Base-by-base conservation (phyloP, 192 early-diverging fungal species). In the Rhizoclosmatium globosum region DNA sequence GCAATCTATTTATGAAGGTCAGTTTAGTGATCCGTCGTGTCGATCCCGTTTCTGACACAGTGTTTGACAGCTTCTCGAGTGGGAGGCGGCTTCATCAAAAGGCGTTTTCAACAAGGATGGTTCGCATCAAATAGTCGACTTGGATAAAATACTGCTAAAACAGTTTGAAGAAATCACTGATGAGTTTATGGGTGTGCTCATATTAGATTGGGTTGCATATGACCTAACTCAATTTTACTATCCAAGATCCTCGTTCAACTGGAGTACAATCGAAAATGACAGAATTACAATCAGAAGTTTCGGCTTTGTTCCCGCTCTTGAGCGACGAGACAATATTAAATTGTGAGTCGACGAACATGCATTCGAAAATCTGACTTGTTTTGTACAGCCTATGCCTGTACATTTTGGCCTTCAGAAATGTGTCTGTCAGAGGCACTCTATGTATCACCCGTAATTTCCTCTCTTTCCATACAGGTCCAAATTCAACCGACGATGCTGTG, bases 131-230 rank as follows among this genome's bases (percentile, higher is more conserved):
- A 56, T 45, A 3, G 74, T 73, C 39, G 81, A 85, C 3, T 41
- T 85, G 38, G 88, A 90, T 46, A 56, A 31, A 2, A 15, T 84
- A 13, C 61, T 90, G 23, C 64, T 90, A 23, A 82, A 71, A 47
- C 88, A 90, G 77, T 88, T 90, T 82, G 85, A 88, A 42, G 88
- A 90, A 70, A 84, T 90, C 46, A 81, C 78, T 19, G 82, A 85
- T 31, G 86, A 90, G 72, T 82, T 74, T 60, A 72, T 65, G 38
- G 87, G 88, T 89, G 60, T 41, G 80, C 44, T 44, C 21, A 31
- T 50, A 13, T 15, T 7, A 19, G n/a, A 46, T 15, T 31, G 21
- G 6, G 42, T 17, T 64, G n/a, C 11, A 61, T 42, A 21, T 4
- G 41, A n/a, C 38, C 21, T 21, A 44, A n/a, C n/a, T 81, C 42